Base-by-base conservation (phyloP, 176 grass and related monocot genomes). In the Rhynchospora tenuis region DNA sequence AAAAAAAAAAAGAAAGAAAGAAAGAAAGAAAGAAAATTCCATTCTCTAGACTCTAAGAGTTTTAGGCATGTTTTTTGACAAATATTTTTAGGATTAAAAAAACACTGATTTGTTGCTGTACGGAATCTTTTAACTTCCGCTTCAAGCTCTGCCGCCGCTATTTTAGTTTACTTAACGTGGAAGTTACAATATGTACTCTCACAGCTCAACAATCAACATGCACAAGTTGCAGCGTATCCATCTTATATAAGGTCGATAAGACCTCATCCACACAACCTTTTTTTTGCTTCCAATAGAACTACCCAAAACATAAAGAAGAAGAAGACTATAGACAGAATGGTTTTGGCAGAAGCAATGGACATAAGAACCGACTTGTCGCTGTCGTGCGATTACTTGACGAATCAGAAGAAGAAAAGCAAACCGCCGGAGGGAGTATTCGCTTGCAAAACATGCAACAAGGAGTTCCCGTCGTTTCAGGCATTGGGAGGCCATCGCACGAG, bases 381-480 rank as follows among this genome's bases (percentile, higher is more conserved):
- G 6, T 50, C 56, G 8, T 67, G 3, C 28, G 38, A 67, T 33
- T 64, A 46, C 17, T 19, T 20, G 22, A 66, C 20, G 46, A 82
- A 31, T 82, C 61, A 8, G 15, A 29, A 47, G 38, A 66, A 81
- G 6, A 59, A 61, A 8, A 81, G 58, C 17, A 59, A 59, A 20
- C 54, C 54, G 1, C 42, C 58, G 1, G 80, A 82, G 23, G 58
- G 58, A 9, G 17, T 67, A 2, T 82, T 82, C 15, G 61, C 12
- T 60, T 82, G 80, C 60, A 82, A 82, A 52, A 82, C 80, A 64
- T 82, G 80, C 80, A 64, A 82, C 43, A 82, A 82, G 26, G 59
- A 82, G 62, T 82, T 82, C 2, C 13, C 60, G 7, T 82, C 80
- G 0, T 82, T 82, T 50, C 80, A 82, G 62, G 80, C 80, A 46